These are phyloP conservation scores for Aspergillus haitiensis DNA, from an alignment of 495 filamentous ascomycete genomes.

Conservation along the genomic window DNA sequence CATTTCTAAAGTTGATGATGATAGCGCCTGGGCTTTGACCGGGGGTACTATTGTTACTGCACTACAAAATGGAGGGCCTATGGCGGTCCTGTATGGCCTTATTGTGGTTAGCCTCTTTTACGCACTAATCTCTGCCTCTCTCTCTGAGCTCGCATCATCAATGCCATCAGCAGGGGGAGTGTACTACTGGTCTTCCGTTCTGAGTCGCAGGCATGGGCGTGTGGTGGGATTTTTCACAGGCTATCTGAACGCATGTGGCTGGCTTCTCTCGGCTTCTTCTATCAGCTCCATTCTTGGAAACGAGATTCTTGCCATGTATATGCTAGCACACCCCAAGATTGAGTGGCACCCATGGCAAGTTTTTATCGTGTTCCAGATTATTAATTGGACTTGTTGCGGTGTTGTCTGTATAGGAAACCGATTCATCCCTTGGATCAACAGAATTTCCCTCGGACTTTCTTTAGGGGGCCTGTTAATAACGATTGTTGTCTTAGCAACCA, in stretches of 20 bases:
- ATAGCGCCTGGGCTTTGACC: slow-evolving; percentile 15
- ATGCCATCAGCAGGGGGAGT: slow-evolving; percentile 77
- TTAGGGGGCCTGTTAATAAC: slow-evolving; percentile 68
- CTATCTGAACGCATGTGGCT: slow-evolving; percentile 76
- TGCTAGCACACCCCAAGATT: slow-evolving; percentile 64
- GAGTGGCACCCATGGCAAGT: slow-evolving; percentile 68
- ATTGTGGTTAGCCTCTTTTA: slow-evolving; percentile 24
- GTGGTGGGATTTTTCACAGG: slow-evolving; percentile 74
- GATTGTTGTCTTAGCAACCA: slow-evolving; percentile 70
- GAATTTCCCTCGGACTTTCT: slow-evolving; percentile 66
- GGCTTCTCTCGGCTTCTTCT: slow-evolving; percentile 63
- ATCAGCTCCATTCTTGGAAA: slow-evolving; percentile 68
- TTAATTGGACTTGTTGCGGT: slow-evolving; percentile 65
- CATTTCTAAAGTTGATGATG: background rate
- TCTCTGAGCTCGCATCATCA: slow-evolving; percentile 61
- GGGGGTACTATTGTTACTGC: slow-evolving; percentile 21
- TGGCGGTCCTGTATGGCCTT: slow-evolving; percentile 15
- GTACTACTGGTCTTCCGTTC: slow-evolving; percentile 82
- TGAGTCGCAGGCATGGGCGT: slow-evolving; percentile 68
- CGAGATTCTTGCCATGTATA: slow-evolving; percentile 69
- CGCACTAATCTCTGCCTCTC: slow-evolving; percentile 23
- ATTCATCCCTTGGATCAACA: slow-evolving; percentile 63
- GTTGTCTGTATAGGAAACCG: slow-evolving; percentile 70
- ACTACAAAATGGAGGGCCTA: slow-evolving; percentile 14
- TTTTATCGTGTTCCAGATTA: slow-evolving; percentile 66